Evolutionary conservation across 495 filamentous ascomycete genomes (phyloP).

Genomic region (Penicillium coprophilum): DNA sequence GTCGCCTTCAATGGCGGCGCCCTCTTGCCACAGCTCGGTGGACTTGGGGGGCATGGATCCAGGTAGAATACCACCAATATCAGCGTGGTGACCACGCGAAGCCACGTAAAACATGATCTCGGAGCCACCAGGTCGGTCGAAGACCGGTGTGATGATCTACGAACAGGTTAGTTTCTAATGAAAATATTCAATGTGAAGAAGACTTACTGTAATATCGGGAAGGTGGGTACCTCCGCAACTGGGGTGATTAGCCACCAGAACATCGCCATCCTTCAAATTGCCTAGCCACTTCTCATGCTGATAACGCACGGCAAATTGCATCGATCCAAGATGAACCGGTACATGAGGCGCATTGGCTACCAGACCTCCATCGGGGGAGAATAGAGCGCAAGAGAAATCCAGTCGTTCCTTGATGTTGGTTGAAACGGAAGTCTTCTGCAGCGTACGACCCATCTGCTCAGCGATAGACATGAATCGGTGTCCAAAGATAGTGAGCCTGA

Average conservation of each 20-base stretch:
- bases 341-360: slow-evolving; percentile 96
- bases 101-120: slow-evolving; percentile 97
- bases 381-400: slow-evolving; percentile 95
- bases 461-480: slow-evolving; percentile 99
- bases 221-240: slow-evolving; percentile 88
- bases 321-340: slow-evolving; percentile 86
- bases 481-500: slow-evolving; percentile 92
- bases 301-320: slow-evolving; percentile 92
- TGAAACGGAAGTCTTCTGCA: slow-evolving; percentile 96
- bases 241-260: slow-evolving; percentile 93
- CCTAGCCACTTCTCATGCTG: slow-evolving; percentile 91
- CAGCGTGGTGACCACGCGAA: slow-evolving; percentile 91
- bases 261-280: slow-evolving; percentile 86
- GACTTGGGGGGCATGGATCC: slow-evolving; percentile 97
- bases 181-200: neutral
- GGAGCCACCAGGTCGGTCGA: slow-evolving; percentile 62
- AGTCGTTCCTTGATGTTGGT: slow-evolving; percentile 98
- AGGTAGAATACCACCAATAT: slow-evolving; percentile 94
- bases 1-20: slow-evolving; percentile 89
- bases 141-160: slow-evolving; percentile 77
- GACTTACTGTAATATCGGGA: slow-evolving; percentile 83
- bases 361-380: slow-evolving; percentile 84
- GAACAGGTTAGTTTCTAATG: neutral
- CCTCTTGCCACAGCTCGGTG: slow-evolving; percentile 90
- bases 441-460: slow-evolving; percentile 93